Base-by-base conservation (phyloP, 192 early-diverging fungal genomes). In the Backusella tarrabulga region DNA sequence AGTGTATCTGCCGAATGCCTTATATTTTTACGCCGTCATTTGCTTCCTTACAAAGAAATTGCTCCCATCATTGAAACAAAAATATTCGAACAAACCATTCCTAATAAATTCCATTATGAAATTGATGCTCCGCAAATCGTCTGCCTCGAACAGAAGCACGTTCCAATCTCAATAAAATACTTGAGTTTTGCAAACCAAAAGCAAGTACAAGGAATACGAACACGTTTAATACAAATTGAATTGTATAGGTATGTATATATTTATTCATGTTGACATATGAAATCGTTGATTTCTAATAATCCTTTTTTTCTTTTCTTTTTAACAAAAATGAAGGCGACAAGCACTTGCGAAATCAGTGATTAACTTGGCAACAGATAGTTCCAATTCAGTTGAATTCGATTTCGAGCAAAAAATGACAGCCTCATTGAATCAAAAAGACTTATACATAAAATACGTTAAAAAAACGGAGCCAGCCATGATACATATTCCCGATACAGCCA, bases 71-170 rank as follows among this genome's bases (percentile, higher is more conserved):
- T 77, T 3, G 80, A 81, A 71, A 71, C 80, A 26, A 67, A 71
- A 23, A 17, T 81, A 21, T 77, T 70, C 23, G 34, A 81, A 50
- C 46, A 56, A 36, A 81, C 80, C 0, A 36, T 81, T 6, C 80
- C 80, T 0, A 72, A 72, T 14, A 81, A 77, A 77, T 81, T 81
- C 36, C 80, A 81, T 50, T 81, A 81, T 35, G 80, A 81, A 38
- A 77, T 81, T 36, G 76, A 81, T 21, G 73, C 68, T 23, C 80
- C 80, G 4, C 76, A 74, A 41, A 71, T 77, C 23, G 60, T 77
- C 6, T 81, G 76, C 36, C 35, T 81, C 7, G 80, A 81, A 32
- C 76, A 77, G 41, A 72, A 69, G 26, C 29, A 68, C 38, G 54
- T 81, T 35, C 67, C 76, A 14, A 68, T 75, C 17, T 36, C 76